Conservation (phyloP, 306 rosid genomes). For the Mimosa pudica region DNA sequence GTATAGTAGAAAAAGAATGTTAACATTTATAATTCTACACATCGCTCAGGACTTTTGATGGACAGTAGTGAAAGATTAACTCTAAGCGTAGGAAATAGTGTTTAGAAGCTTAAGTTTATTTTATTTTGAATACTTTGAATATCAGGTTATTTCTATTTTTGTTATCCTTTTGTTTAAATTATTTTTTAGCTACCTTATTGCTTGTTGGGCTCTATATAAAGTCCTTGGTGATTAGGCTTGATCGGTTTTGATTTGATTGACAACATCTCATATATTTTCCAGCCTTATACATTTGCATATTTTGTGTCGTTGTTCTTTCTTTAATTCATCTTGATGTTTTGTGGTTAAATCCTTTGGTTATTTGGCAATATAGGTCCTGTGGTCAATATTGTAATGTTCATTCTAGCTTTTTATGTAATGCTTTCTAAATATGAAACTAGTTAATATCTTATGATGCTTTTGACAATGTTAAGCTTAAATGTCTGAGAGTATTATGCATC, state of each 20-base stretch:
- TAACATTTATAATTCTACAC: background rate
- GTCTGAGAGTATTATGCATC: background rate
- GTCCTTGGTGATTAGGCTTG: background rate
- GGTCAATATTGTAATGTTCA: conserved; percentile 33
- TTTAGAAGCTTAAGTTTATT: background rate
- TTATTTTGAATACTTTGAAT: background rate
- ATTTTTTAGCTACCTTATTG: background rate
- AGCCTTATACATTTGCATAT: background rate
- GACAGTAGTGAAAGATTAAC: background rate
- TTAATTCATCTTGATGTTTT: conserved; percentile 13
- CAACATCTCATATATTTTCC: background rate
- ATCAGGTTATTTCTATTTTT: background rate
- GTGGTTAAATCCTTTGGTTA: conserved; percentile 45
- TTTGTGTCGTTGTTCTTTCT: background rate
- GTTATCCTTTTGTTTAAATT: background rate
- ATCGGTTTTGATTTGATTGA: background rate
- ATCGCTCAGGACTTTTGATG: background rate
- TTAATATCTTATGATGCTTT: background rate
- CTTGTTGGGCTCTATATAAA: background rate
- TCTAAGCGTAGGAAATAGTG: background rate
- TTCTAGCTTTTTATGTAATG: conserved; percentile 58
- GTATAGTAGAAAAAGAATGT: background rate
- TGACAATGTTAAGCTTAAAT: background rate
- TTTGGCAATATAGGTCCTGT: conserved; percentile 25
- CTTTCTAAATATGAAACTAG: background rate